Conservation (phyloP, 305 asterid genomes). For the Coffea humblotiana region DNA sequence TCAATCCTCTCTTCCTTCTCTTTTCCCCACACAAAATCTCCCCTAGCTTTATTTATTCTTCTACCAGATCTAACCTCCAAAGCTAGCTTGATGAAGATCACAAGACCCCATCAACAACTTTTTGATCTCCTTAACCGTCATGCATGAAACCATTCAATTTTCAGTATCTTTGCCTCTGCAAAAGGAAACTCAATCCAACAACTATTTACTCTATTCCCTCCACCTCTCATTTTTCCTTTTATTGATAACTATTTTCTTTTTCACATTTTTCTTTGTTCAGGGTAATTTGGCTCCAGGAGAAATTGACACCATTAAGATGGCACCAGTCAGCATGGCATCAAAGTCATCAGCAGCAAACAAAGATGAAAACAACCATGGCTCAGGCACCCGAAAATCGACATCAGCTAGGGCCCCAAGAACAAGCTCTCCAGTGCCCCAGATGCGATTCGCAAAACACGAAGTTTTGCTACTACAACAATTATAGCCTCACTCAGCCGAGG, state of each 20-base stretch:
- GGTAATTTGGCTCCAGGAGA: neutral
- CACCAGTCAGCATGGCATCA: slow-evolving; percentile 24
- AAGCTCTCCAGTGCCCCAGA: slow-evolving; percentile 65
- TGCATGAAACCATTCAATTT: slow-evolving; percentile 71
- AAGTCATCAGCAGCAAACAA: slow-evolving; percentile 29
- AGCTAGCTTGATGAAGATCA: slow-evolving; percentile 55
- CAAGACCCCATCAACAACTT: slow-evolving; percentile 50
- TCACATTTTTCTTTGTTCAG: slow-evolving; percentile 10
- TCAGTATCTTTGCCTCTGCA: slow-evolving; percentile 46
- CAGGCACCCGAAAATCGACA: slow-evolving; percentile 36
- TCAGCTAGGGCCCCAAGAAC: slow-evolving; percentile 43
- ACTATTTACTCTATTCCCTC: slow-evolving; percentile 20
- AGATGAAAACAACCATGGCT: slow-evolving; percentile 33
- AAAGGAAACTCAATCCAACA: slow-evolving; percentile 38
- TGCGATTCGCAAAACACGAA: slow-evolving; percentile 86
- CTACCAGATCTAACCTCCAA: slow-evolving; percentile 31
- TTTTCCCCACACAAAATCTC: slow-evolving; percentile 8
- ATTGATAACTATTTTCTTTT: neutral
- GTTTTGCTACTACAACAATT: slow-evolving; percentile 88
- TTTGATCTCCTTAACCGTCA: slow-evolving; percentile 40
- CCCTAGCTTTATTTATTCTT: slow-evolving; percentile 24
- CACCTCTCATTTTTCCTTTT: slow-evolving; percentile 13
- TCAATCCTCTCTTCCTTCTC: neutral
- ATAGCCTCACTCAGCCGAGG: slow-evolving; percentile 80
- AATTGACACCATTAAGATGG: slow-evolving; percentile 27